Evolutionary conservation across 1,139 yeast genomes (phyloP).

Genomic region (Geotrichum klebahnii): DNA sequence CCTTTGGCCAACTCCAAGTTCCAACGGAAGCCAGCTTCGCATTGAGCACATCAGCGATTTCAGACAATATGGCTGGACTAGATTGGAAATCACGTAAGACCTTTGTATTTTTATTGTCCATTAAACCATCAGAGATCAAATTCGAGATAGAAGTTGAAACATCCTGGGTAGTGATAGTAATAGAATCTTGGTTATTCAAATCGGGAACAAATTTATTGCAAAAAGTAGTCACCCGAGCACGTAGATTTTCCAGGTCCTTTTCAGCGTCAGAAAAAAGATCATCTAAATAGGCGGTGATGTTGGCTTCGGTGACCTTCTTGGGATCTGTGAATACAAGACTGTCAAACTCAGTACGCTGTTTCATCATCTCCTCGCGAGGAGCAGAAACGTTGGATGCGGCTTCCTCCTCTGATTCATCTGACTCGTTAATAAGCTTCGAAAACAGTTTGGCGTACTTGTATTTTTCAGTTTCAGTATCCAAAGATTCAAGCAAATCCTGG

Average conservation of each 20-base stretch:
- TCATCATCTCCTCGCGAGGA: constrained; percentile 20
- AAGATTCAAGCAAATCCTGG: constrained; percentile 8
- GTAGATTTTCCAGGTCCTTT: constrained; percentile 15
- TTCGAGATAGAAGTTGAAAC: constrained; percentile 4
- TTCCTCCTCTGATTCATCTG: constrained; percentile 12
- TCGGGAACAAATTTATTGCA: constrained; percentile 8
- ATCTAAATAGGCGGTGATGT: constrained; percentile 17
- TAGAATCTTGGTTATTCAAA: not conserved
- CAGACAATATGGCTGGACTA: constrained; percentile 20
- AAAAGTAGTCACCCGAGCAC: constrained; percentile 12
- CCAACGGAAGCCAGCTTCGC: constrained; percentile 22
- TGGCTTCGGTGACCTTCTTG: constrained; percentile 12
- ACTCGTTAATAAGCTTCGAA: constrained; percentile 23
- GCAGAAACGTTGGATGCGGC: not conserved
- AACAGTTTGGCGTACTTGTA: constrained; percentile 24
- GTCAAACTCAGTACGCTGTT: constrained; percentile 23
- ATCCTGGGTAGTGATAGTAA: not conserved
- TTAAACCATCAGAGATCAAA: constrained; percentile 15
- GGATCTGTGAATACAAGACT: constrained; percentile 23
- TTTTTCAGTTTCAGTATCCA: constrained; percentile 17
- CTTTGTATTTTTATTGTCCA: constrained; percentile 17
- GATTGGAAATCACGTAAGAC: constrained; percentile 19
- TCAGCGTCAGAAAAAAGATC: constrained; percentile 17
- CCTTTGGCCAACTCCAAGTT: constrained; percentile 25
- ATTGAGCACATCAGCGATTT: constrained; percentile 25